Conservation (phyloP, 108 stramenopile species). For the Pseudonitzschia delicatissima region DNA sequence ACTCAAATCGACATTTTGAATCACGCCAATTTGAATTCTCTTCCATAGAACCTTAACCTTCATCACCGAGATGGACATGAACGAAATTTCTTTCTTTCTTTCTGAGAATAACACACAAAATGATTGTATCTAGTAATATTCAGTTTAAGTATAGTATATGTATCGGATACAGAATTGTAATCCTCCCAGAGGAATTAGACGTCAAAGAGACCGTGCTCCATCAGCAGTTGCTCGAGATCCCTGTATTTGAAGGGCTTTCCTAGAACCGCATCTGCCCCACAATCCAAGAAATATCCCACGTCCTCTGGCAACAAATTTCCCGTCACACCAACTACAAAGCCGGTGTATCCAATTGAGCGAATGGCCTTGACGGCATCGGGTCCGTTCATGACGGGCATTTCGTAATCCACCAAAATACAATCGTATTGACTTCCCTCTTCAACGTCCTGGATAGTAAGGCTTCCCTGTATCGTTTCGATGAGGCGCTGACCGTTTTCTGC, state of each 20-base stretch:
- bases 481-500: slow-evolving; percentile 37
- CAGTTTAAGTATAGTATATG: too few relatives aligned
- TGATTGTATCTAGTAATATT: too few relatives aligned
- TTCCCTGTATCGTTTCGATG: slow-evolving; percentile 20
- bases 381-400: slow-evolving; percentile 44
- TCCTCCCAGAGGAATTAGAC: too few relatives aligned
- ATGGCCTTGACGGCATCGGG: slow-evolving; percentile 28
- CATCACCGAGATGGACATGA: too few relatives aligned
- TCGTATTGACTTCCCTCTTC: slow-evolving; percentile 16
- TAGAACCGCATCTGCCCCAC: slow-evolving; percentile 39
- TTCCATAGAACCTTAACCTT: too few relatives aligned
- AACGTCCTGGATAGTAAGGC: too few relatives aligned
- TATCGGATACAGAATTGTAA: too few relatives aligned
- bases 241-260: slow-evolving; percentile 24
- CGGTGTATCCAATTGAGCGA: slow-evolving; percentile 18
- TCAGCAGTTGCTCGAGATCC: background rate
- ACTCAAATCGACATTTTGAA: too few relatives aligned
- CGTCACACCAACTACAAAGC: slow-evolving; percentile 34
- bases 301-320: slow-evolving; percentile 40
- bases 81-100: too few relatives aligned
- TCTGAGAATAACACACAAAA: too few relatives aligned
- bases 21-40: too few relatives aligned
- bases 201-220: too few relatives aligned
- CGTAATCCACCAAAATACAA: slow-evolving; percentile 34
- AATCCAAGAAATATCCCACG: slow-evolving; percentile 25